Evolutionary conservation across 495 filamentous ascomycete species (phyloP).

Genomic region (Daldinia vernicosa): DNA sequence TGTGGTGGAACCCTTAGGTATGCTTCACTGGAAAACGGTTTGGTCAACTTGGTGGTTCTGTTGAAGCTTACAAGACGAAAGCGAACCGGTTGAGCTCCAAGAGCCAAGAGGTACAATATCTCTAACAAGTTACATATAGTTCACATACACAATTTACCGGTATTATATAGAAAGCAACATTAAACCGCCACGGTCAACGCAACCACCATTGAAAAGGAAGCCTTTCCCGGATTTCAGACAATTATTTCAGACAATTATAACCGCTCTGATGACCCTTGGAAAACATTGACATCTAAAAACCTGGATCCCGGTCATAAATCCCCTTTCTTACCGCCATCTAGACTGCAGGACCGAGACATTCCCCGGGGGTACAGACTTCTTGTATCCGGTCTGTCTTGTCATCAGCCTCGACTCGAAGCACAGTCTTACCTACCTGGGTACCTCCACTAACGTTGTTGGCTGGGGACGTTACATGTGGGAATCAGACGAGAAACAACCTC

Average conservation of each 20-base stretch:
- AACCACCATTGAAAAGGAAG: not conserved
- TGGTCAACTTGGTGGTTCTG: slow-evolving; percentile 1
- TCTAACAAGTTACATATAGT: slow-evolving; percentile 25
- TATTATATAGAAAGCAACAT: slow-evolving; percentile 14
- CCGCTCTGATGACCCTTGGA: not conserved
- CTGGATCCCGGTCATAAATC: slow-evolving; percentile 13
- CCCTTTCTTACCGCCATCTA: slow-evolving; percentile 23
- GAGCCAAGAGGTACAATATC: slow-evolving; percentile 1
- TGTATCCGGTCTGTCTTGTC: slow-evolving; percentile 19
- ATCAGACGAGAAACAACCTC: slow-evolving; percentile 30
- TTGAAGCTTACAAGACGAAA: not conserved
- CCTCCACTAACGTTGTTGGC: slow-evolving; percentile 25
- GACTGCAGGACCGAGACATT: slow-evolving; percentile 28
- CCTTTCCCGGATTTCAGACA: slow-evolving; percentile 1
- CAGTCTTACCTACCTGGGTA: slow-evolving; percentile 29
- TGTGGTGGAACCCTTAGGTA: slow-evolving; percentile 25
- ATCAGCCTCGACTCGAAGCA: slow-evolving; percentile 37
- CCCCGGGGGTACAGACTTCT: slow-evolving; percentile 28
- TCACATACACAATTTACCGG: slow-evolving; percentile 3
- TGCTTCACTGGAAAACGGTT: slow-evolving; percentile 23
- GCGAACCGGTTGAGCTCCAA: not conserved
- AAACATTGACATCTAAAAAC: slow-evolving; percentile 14
- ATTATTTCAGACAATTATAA: slow-evolving; percentile 1
- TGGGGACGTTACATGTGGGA: slow-evolving; percentile 38
- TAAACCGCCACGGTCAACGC: slow-evolving; percentile 9